Evolutionary conservation across 345 rosid genomes (phyloP).

Genomic region (Salix udensis): DNA sequence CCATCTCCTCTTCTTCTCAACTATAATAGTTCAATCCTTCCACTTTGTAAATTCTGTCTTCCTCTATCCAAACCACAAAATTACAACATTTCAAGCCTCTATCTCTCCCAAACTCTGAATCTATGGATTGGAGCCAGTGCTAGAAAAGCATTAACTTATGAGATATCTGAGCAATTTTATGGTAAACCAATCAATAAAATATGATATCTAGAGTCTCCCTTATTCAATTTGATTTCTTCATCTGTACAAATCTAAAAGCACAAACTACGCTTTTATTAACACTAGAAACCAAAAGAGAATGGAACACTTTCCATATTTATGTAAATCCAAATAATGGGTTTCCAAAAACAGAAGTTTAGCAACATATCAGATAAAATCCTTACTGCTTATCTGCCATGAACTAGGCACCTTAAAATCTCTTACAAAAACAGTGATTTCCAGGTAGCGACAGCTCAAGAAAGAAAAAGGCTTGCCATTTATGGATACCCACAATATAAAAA

Average conservation of each 20-base stretch:
- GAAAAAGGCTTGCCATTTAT: conserved; percentile 2
- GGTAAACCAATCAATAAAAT: conserved; percentile 10
- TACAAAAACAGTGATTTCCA: conserved; percentile 23
- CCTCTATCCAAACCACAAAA: conserved; percentile 6
- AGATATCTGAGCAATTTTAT: conserved; percentile 21
- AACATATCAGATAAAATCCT: conserved; percentile 20
- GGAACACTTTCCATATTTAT: conserved; percentile 45
- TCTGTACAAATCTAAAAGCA: conserved; percentile 20
- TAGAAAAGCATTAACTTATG: not conserved
- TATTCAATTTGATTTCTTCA: not conserved
- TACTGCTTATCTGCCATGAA: not conserved
- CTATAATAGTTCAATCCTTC: not conserved
- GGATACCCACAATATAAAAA: conserved; percentile 13
- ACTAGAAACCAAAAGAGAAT: conserved; percentile 28
- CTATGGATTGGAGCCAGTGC: conserved; percentile 1
- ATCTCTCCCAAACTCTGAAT: conserved; percentile 12
- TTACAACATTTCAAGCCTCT: conserved; percentile 4
- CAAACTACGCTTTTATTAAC: conserved; percentile 26
- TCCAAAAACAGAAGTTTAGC: conserved; percentile 31
- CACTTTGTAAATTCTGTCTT: not conserved
- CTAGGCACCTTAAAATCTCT: conserved; percentile 4
- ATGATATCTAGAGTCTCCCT: conserved; percentile 1
- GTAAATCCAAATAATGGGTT: conserved; percentile 27
- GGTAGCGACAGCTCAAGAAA: conserved; percentile 38
- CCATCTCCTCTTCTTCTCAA: conserved; percentile 45